Evolutionary conservation across 2,329 filamentous ascomycete species (phyloP).

Genomic region (Cryphonectria parasitica): DNA sequence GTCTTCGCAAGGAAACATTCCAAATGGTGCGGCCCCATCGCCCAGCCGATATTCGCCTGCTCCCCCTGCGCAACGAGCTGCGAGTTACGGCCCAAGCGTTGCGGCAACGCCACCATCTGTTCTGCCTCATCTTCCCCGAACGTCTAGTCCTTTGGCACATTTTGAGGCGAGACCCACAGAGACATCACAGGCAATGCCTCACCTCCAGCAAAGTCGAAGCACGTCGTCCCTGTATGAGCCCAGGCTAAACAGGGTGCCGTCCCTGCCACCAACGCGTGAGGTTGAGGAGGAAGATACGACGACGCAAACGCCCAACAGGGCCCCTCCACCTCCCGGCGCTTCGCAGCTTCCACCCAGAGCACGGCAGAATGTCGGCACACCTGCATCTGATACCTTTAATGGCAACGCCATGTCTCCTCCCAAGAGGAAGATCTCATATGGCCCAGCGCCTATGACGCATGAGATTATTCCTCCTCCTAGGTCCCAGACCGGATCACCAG

Average conservation of each 20-base stretch:
- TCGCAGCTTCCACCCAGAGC: constrained; percentile 34
- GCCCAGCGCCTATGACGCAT: constrained; percentile 40
- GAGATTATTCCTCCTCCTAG: constrained; percentile 57
- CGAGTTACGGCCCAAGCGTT: constrained; percentile 44
- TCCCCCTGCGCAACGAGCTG: constrained; percentile 45
- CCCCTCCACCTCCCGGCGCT: constrained; percentile 34
- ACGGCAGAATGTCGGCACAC: constrained; percentile 58
- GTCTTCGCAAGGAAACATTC: constrained; percentile 42
- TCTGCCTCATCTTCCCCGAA: constrained; percentile 64
- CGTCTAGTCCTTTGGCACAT: constrained; percentile 68
- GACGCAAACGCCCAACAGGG: constrained; percentile 28
- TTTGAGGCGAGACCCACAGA: constrained; percentile 51
- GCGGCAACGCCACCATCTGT: constrained; percentile 45
- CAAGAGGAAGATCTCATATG: constrained; percentile 59
- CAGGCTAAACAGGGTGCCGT: constrained; percentile 57
- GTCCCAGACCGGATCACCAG: constrained; percentile 67
- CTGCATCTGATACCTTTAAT: constrained; percentile 39
- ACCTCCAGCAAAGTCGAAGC: constrained; percentile 51
- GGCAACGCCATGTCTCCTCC: constrained; percentile 57
- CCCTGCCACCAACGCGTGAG: constrained; percentile 64
- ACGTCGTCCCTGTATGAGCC: constrained; percentile 59
- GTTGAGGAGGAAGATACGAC: constrained; percentile 61
- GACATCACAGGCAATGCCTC: constrained; percentile 45
- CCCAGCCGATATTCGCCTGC: constrained; percentile 59
- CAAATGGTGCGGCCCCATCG: constrained; percentile 45